Evolutionary conservation across 148 eudicot genomes (phyloP).

Genomic region (Rhododendron ferrugineum): DNA sequence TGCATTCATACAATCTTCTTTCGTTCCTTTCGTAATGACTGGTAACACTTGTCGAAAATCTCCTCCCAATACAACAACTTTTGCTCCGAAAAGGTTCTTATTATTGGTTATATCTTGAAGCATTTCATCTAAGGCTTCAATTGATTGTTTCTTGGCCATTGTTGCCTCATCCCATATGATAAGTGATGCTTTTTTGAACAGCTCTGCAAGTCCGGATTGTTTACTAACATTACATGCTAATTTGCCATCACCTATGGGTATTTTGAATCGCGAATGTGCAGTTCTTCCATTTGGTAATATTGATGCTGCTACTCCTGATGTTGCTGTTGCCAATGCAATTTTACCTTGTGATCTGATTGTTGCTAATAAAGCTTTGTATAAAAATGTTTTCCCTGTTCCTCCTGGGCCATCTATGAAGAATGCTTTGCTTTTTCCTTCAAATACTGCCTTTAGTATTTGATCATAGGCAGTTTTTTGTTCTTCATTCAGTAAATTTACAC

Average conservation of each 20-base stretch:
- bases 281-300: neutral
- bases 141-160: neutral
- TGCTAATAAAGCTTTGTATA: neutral
- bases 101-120: neutral
- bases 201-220: too few species aligned
- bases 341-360: neutral
- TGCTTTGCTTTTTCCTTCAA: too few species aligned
- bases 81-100: too few species aligned
- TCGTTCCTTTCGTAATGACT: neutral
- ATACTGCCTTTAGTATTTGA: fast-evolving
- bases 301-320: neutral
- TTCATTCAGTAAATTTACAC: too few species aligned
- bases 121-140: neutral
- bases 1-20: neutral
- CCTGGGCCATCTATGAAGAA: neutral
- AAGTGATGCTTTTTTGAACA: too few species aligned
- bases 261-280: neutral
- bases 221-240: too few species aligned
- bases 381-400: neutral
- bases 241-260: neutral
- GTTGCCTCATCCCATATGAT: neutral
- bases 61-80: too few species aligned
- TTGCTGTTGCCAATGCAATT: neutral
- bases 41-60: neutral
- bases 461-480: too few species aligned